These are phyloP conservation scores for Cicer judaicum DNA, from an alignment of 306 rosid species.

Conservation along the genomic window DNA sequence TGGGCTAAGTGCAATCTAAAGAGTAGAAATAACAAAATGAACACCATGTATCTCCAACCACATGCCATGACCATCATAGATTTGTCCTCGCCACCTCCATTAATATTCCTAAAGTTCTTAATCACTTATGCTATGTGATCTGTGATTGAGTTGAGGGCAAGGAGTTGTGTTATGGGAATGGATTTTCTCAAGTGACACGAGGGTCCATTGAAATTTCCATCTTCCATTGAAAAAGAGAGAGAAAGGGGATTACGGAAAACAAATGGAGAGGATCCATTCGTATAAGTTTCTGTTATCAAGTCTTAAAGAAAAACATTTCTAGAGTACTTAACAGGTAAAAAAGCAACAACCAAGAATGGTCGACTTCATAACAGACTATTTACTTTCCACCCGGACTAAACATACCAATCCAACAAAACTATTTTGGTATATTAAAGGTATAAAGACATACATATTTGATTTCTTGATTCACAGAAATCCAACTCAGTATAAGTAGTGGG, in stretches of 20 bases:
- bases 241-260: too few relatives aligned
- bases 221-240: too few relatives aligned
- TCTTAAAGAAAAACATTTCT: background rate
- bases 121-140: background rate
- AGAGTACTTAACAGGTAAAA: background rate
- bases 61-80: background rate
- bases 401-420: conserved; percentile 35
- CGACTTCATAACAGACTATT: conserved; percentile 28
- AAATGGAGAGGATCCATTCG: too few relatives aligned
- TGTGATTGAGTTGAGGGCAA: conserved; percentile 10
- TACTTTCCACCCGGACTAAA: conserved; percentile 4
- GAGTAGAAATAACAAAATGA: conserved; percentile 34
- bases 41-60: background rate
- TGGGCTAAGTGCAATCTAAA: background rate
- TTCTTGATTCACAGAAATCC: conserved; percentile 34
- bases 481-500: conserved; percentile 31
- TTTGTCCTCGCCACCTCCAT: background rate
- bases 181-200: too few relatives aligned
- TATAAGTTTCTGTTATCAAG: background rate
- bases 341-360: conserved; percentile 1
- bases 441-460: conserved; percentile 16
- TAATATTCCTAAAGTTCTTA: background rate
- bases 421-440: conserved; percentile 15
- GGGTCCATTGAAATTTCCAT: too few relatives aligned
- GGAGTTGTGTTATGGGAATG: background rate